These are phyloP conservation scores for Panicum miliaceum DNA, from an alignment of 176 grass and related monocot species.

Conservation along the genomic window DNA sequence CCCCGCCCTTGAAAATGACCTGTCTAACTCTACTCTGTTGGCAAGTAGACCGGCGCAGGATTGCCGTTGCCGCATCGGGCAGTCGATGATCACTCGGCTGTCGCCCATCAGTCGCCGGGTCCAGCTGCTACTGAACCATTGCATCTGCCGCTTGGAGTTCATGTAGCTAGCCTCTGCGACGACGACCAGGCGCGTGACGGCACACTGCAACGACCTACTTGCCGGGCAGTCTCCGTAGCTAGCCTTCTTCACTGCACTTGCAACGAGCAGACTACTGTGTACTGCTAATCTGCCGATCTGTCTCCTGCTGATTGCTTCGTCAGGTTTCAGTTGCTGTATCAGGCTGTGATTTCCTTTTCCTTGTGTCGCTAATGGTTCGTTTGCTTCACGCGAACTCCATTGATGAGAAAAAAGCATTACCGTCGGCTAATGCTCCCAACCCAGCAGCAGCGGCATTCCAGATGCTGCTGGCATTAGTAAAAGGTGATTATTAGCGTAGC, in stretches of 20 bases:
- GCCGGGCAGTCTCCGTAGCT: neutral
- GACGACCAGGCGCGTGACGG: neutral
- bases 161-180: neutral
- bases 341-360: neutral
- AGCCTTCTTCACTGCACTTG: neutral
- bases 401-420: neutral
- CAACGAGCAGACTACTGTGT: neutral
- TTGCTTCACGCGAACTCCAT: constrained; percentile 35
- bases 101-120: neutral
- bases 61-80: neutral
- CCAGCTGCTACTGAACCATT: neutral
- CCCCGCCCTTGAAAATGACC: no score
- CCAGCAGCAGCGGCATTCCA: neutral
- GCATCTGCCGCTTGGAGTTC: neutral
- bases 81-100: neutral
- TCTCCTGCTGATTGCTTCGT: neutral
- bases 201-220: neutral
- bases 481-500: constrained; percentile 29
- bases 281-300: no score
- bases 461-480: neutral
- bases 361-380: neutral
- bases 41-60: neutral
- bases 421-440: neutral
- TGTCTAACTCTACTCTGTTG: no score
- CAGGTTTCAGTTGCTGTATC: neutral